Percentiles rank a stretch among this genome's conserved stretches.
Evolutionary conservation across 495 filamentous ascomycete species (phyloP).

Genomic region (Lasiosphaeria ovina): DNA sequence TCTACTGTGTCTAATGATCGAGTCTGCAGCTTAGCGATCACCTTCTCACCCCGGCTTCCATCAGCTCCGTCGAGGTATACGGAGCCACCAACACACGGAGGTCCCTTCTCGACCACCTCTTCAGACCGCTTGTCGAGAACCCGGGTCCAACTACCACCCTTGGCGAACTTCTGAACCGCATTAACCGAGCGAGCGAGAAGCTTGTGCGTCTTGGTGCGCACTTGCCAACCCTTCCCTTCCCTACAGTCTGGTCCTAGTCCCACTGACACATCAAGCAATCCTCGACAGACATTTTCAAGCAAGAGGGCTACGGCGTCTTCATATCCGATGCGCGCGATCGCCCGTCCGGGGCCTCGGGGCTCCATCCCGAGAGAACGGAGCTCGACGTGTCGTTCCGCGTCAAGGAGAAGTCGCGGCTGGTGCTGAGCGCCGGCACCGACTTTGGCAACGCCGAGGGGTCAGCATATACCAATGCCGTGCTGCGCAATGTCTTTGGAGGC

Average conservation of each 20-base stretch:
- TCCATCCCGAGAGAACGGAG: constrained; percentile 63
- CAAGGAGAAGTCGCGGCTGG: constrained; percentile 72
- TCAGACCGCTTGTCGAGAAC: constrained; percentile 71
- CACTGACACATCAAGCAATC: constrained; percentile 4
- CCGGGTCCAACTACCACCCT: constrained; percentile 68
- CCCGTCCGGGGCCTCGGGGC: constrained; percentile 35
- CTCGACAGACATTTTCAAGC: constrained; percentile 75
- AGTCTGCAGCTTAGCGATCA: constrained; percentile 64
- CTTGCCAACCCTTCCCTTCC: neutral
- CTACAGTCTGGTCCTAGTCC: neutral
- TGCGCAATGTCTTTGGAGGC: constrained; percentile 92
- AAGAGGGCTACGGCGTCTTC: constrained; percentile 75
- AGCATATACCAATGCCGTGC: constrained; percentile 77
- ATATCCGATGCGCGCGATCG: constrained; percentile 59
- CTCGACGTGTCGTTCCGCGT: constrained; percentile 74
- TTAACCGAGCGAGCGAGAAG: constrained; percentile 66
- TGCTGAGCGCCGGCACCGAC: constrained; percentile 89
- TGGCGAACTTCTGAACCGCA: constrained; percentile 67
- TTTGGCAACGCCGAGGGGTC: constrained; percentile 88
- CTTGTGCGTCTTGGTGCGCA: constrained; percentile 74
- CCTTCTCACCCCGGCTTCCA: constrained; percentile 65
- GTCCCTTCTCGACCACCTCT: constrained; percentile 73
- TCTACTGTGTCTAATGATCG: constrained; percentile 2
- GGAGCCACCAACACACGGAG: constrained; percentile 74
- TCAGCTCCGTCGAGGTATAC: constrained; percentile 78